Evolutionary conservation across 2,329 filamentous ascomycete species (phyloP).

Genomic region (Fusarium anthophilum): DNA sequence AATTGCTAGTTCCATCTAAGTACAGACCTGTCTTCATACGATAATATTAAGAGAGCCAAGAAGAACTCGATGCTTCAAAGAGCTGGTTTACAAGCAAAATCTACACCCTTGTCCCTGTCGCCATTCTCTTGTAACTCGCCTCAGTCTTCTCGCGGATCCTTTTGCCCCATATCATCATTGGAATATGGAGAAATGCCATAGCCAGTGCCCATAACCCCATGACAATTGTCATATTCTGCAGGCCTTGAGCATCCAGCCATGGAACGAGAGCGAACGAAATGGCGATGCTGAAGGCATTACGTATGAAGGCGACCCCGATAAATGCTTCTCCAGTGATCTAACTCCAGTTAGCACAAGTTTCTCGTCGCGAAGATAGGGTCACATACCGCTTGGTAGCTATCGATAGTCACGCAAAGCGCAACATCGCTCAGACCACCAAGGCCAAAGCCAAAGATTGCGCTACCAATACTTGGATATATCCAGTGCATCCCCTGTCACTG

Average conservation of each 20-base stretch:
- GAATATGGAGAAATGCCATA: constrained; percentile 12
- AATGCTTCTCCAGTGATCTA: constrained; percentile 24
- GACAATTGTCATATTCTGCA: constrained; percentile 23
- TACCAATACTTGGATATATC: constrained; percentile 49
- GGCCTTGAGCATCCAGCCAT: constrained; percentile 15
- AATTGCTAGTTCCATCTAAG: accelerated
- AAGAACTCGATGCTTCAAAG: neutral
- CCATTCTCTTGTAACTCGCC: constrained; percentile 11
- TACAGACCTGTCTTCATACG: neutral
- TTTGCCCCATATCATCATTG: constrained; percentile 20
- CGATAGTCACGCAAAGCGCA: constrained; percentile 45
- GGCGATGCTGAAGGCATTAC: constrained; percentile 22
- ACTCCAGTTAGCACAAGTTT: neutral
- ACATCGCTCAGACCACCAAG: constrained; percentile 49
- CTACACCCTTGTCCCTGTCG: neutral
- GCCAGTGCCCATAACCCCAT: constrained; percentile 13
- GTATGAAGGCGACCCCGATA: constrained; percentile 11
- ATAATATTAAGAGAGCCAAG: neutral
- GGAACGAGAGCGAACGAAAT: constrained; percentile 25
- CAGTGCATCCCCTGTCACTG: constrained; percentile 50
- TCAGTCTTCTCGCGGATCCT: constrained; percentile 9
- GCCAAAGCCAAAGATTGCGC: constrained; percentile 47
- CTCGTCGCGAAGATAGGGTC: accelerated
- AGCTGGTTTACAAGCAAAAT: accelerated
- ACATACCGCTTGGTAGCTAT: constrained; percentile 42